Percentiles rank a stretch among this genome's conserved stretches.
These are phyloP conservation scores for Penicillium digitatum DNA, from an alignment of 2,329 filamentous ascomycete species.

Conservation along the genomic window DNA sequence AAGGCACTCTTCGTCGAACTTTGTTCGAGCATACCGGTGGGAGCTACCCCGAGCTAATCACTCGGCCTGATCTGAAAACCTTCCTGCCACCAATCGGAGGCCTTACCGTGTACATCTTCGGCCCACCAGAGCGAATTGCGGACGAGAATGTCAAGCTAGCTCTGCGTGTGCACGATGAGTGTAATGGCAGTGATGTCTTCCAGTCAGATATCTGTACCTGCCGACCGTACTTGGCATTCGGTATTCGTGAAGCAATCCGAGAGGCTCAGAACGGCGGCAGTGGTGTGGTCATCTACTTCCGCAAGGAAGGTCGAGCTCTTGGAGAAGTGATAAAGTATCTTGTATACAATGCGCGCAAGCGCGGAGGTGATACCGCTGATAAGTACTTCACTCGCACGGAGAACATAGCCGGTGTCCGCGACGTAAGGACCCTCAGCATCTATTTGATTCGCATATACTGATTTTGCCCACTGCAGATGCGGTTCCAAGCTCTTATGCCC, in stretches of 20 bases:
- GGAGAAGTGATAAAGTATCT: conserved; percentile 90
- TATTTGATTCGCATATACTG: conserved; percentile 7
- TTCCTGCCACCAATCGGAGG: conserved; percentile 95
- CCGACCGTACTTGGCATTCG: conserved; percentile 85
- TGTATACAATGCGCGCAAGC: conserved; percentile 57
- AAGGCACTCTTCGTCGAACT: conserved; percentile 77
- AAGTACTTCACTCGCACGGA: conserved; percentile 93
- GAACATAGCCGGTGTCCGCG: conserved; percentile 94
- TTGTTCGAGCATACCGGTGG: conserved; percentile 95
- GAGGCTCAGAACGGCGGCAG: conserved; percentile 92
- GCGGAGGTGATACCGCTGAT: conserved; percentile 37
- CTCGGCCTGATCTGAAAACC: conserved; percentile 86
- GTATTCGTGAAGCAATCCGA: conserved; percentile 95
- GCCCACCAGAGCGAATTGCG: conserved; percentile 88
- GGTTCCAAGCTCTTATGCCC: conserved; percentile 97
- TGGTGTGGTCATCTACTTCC: conserved; percentile 96
- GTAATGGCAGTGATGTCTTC: conserved; percentile 96
- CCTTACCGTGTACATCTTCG: conserved; percentile 94
- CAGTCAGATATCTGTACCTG: conserved; percentile 98
- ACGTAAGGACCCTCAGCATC: conserved; percentile 24
- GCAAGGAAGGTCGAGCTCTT: conserved; percentile 90
- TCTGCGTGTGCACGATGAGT: conserved; percentile 80
- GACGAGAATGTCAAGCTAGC: conserved; percentile 77
- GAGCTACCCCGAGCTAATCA: conserved; percentile 95
- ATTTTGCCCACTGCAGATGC: conserved; percentile 60